Percentiles rank a stretch among this genome's conserved stretches.
These are phyloP conservation scores for Chrysosporium keratinophilum DNA, from an alignment of 2,329 filamentous ascomycete genomes.

Conservation along the genomic window DNA sequence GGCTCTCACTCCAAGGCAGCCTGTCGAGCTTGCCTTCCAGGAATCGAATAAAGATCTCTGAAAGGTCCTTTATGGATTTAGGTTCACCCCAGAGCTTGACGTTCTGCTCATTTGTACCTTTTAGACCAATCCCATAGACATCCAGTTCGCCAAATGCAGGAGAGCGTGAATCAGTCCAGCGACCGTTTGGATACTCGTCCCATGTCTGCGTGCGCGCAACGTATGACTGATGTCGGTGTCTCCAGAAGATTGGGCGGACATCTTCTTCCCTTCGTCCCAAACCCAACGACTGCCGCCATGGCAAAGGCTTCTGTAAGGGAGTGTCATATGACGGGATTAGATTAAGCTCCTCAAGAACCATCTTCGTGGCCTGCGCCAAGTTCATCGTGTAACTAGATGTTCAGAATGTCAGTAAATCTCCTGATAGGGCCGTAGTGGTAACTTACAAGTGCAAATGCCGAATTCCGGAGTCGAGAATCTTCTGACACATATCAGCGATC, in stretches of 20 bases:
- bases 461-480: conserved; percentile 71
- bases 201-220: conserved; percentile 92
- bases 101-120: conserved; percentile 91
- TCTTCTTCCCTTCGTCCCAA: conserved; percentile 85
- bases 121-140: conserved; percentile 84
- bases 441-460: conserved; percentile 75
- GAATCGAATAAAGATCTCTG: conserved; percentile 74
- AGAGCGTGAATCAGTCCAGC: conserved; percentile 94
- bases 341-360: conserved; percentile 83
- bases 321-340: conserved; percentile 68
- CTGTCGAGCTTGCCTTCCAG: conserved; percentile 69
- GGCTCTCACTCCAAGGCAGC: conserved; percentile 87
- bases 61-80: conserved; percentile 65
- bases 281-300: conserved; percentile 90
- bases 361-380: conserved; percentile 80
- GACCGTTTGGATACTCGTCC: conserved; percentile 98
- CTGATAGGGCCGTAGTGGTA: not conserved
- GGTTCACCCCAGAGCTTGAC: conserved; percentile 91
- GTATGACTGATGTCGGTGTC: conserved; percentile 92
- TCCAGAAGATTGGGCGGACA: conserved; percentile 97
- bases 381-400: conserved; percentile 82
- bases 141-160: conserved; percentile 94
- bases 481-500: conserved; percentile 80
- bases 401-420: not conserved
- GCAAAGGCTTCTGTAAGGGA: conserved; percentile 77